Conservation (phyloP, 371 early-diverging fungal genomes). For the Apophysomyces sp. region DNA sequence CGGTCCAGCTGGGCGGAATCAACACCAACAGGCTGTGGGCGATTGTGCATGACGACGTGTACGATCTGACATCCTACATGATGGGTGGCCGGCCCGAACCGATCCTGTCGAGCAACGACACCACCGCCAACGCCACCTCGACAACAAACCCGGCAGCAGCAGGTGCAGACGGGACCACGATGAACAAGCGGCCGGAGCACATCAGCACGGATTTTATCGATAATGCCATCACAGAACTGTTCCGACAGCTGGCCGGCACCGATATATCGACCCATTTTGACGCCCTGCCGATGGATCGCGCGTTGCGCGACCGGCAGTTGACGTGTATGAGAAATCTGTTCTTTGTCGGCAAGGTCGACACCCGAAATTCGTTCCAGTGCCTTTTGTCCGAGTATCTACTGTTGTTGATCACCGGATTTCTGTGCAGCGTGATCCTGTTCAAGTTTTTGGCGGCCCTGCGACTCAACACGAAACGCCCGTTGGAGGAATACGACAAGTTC, state of each 20-base stretch:
- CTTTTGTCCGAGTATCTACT: constrained; percentile 86
- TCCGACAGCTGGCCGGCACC: constrained; percentile 60
- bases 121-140: constrained; percentile 6
- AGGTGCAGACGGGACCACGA: constrained; percentile 46
- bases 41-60: constrained; percentile 40
- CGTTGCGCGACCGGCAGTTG: constrained; percentile 39
- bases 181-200: constrained; percentile 46
- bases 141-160: constrained; percentile 44
- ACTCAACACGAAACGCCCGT: constrained; percentile 30
- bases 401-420: constrained; percentile 71
- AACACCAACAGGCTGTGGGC: constrained; percentile 46
- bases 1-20: constrained; percentile 40
- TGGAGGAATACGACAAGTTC: constrained; percentile 84
- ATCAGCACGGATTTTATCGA: constrained; percentile 51
- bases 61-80: constrained; percentile 46
- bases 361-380: constrained; percentile 79
- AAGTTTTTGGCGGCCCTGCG: constrained; percentile 94
- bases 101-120: neutral
- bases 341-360: constrained; percentile 88
- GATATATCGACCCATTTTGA: constrained; percentile 72
- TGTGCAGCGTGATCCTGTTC: constrained; percentile 86
- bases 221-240: constrained; percentile 63
- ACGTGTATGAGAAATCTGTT: constrained; percentile 82
- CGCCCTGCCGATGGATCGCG: constrained; percentile 36
- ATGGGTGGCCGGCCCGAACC: constrained; percentile 28